phyloP scores from a whole-genome alignment of 345 rosid species.

The Bruguiera sexangula region DNA sequence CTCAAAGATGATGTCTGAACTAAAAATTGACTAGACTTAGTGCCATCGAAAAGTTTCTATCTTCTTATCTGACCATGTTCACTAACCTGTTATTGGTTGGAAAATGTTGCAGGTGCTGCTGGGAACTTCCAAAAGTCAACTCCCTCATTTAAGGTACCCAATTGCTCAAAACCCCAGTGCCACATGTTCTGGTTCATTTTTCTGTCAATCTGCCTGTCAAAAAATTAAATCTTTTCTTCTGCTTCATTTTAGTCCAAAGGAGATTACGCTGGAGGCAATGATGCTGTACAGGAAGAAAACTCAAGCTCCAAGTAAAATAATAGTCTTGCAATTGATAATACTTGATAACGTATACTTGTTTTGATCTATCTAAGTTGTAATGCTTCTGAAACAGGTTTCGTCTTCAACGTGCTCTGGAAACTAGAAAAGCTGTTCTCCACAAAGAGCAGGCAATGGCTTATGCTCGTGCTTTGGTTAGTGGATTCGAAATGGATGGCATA shows the following conservation, averaged over 20 bases:
- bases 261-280: constrained; percentile 42
- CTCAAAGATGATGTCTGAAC: background rate
- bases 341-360: constrained; percentile 1
- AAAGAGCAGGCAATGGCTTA: constrained; percentile 99
- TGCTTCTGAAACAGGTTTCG: constrained; percentile 55
- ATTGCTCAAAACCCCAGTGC: background rate
- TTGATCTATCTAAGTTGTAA: constrained; percentile 7
- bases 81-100: background rate
- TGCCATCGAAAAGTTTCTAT: too few relatives aligned
- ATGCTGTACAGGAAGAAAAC: constrained; percentile 56
- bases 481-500: constrained; percentile 66
- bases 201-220: constrained; percentile 9
- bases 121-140: constrained; percentile 46
- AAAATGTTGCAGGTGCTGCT: constrained; percentile 36
- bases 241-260: constrained; percentile 35
- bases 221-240: constrained; percentile 16
- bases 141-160: constrained; percentile 50
- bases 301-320: constrained; percentile 76
- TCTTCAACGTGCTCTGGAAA: constrained; percentile 81
- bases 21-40: background rate
- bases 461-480: constrained; percentile 87
- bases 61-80: background rate
- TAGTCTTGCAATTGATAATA: constrained; percentile 4
- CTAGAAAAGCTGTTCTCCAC: constrained; percentile 71
- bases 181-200: background rate